These are phyloP conservation scores for Chrysopogon serrulatus DNA, from an alignment of 176 grass and related monocot species.

Conservation along the genomic window DNA sequence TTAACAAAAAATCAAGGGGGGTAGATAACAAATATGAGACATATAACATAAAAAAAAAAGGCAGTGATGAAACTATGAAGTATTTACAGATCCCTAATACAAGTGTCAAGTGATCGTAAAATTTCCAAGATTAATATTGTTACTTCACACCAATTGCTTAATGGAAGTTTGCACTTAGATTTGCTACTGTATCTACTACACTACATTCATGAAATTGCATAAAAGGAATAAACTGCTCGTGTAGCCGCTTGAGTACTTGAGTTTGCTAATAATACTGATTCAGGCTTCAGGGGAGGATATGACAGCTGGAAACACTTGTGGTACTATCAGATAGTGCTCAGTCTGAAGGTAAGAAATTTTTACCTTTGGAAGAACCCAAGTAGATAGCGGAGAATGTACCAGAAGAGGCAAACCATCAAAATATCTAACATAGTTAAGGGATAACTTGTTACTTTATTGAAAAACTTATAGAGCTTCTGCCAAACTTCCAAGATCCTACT, in stretches of 20 bases:
- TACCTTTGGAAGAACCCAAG: conserved; percentile 54
- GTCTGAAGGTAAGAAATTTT: neutral
- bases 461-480: neutral
- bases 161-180: neutral
- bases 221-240: neutral
- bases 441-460: conserved; percentile 18
- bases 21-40: neutral
- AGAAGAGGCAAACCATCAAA: conserved; percentile 50
- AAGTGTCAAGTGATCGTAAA: neutral
- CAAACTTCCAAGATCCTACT: neutral
- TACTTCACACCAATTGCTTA: neutral
- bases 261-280: neutral
- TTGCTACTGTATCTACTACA: neutral
- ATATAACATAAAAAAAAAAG: neutral
- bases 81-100: neutral
- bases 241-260: neutral
- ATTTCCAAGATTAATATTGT: neutral
- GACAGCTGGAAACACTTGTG: neutral
- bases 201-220: neutral
- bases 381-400: conserved; percentile 54
- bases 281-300: neutral
- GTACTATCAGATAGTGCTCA: neutral
- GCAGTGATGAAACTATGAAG: neutral
- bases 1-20: neutral
- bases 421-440: conserved; percentile 49